A percentile compares a stretch with the other conserved stretches of the same genome.
phyloP scores from a whole-genome alignment of 257 asterid species.

The Lycium barbarum region DNA sequence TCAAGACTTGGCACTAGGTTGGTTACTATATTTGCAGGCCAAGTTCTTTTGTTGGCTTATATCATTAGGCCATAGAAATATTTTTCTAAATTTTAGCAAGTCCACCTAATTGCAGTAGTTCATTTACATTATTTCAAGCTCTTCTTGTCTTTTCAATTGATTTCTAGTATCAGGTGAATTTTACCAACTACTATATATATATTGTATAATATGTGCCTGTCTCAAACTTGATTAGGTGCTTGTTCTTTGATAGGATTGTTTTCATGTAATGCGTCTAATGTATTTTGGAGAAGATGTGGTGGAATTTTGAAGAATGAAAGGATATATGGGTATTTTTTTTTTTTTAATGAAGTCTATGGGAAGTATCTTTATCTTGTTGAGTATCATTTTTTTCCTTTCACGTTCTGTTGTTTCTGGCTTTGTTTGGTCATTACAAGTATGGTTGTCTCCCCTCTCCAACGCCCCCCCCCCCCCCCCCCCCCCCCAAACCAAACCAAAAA shows the following conservation, averaged over 20 bases:
- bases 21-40: constrained; percentile 32
- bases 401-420: neutral
- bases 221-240: neutral
- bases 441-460: neutral
- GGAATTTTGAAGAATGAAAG: neutral
- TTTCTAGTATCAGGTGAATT: neutral
- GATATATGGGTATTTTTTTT: neutral
- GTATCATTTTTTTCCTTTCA: neutral
- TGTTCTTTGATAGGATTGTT: neutral
- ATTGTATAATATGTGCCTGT: neutral
- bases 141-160: constrained; percentile 24
- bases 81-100: neutral
- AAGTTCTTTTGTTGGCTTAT: constrained; percentile 7
- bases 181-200: constrained; percentile 13
- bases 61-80: constrained; percentile 1
- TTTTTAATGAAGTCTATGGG: neutral
- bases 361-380: neutral
- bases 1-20: constrained; percentile 88
- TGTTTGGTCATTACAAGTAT: neutral
- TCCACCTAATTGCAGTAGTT: neutral
- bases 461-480: neutral
- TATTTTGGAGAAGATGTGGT: too few relatives aligned
- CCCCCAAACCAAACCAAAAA: neutral
- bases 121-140: neutral
- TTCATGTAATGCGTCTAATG: neutral